These are phyloP conservation scores for Thelonectria discophora DNA, from an alignment of 2,329 filamentous ascomycete genomes.

Conservation along the genomic window DNA sequence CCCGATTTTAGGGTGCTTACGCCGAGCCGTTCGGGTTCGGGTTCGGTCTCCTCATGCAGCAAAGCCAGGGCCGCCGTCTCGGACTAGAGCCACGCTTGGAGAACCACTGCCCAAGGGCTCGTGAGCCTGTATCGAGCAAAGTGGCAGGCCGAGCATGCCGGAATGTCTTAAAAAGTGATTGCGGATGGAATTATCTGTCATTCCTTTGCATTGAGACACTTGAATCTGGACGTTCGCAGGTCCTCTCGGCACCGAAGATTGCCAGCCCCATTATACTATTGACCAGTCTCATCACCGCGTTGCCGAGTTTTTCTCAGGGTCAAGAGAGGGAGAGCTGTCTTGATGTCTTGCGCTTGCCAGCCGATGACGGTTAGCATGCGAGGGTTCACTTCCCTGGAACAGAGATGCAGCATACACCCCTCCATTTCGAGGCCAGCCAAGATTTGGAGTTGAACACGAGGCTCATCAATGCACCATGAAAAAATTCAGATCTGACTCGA, in stretches of 20 bases:
- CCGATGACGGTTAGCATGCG: slow-evolving; percentile 6
- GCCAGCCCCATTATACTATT: slow-evolving; percentile 27
- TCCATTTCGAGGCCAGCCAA: neutral
- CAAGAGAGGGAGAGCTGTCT: neutral
- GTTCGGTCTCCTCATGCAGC: slow-evolving; percentile 19
- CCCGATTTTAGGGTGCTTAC: slow-evolving; percentile 22
- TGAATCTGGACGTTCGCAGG: slow-evolving; percentile 14
- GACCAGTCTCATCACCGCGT: slow-evolving; percentile 2
- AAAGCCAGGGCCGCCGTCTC: slow-evolving; percentile 11
- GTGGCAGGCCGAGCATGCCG: slow-evolving; percentile 11
- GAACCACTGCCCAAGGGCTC: slow-evolving; percentile 12
- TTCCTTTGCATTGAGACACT: slow-evolving; percentile 31
- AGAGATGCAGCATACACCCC: slow-evolving; percentile 3
- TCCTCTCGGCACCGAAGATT: slow-evolving; percentile 29
- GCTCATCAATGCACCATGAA: slow-evolving; percentile 29
- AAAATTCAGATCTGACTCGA: slow-evolving; percentile 28
- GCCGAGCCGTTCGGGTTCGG: slow-evolving; percentile 19
- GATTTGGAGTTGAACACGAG: slow-evolving; percentile 25
- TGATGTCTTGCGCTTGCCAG: neutral
- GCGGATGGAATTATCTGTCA: slow-evolving; percentile 28
- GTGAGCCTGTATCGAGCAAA: slow-evolving; percentile 30
- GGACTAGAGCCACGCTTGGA: slow-evolving; percentile 24
- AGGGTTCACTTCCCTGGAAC: slow-evolving; percentile 25
- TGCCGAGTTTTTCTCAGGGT: neutral
- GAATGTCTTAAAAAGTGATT: neutral